Percentiles rank a stretch among this genome's conserved stretches.
phyloP scores from a whole-genome alignment of 2,329 filamentous ascomycete species.

The Zalaria obscura region DNA sequence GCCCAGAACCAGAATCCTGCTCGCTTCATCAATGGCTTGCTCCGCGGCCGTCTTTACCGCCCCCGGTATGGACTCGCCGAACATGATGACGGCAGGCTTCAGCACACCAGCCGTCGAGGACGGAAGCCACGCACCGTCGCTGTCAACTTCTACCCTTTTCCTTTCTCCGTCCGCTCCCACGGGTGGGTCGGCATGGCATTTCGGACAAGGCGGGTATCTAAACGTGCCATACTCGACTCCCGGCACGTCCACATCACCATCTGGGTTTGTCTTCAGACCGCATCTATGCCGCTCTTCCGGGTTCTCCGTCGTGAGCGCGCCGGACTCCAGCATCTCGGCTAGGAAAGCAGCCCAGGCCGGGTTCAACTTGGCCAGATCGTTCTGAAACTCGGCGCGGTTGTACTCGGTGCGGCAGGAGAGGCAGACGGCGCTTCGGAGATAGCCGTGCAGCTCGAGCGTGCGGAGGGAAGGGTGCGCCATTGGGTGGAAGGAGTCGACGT shows the following conservation, averaged over 20 bases:
- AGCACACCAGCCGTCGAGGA: conserved; percentile 54
- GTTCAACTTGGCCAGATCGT: conserved; percentile 62
- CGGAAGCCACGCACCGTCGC: conserved; percentile 63
- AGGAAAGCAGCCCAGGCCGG: conserved; percentile 75
- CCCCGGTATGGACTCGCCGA: conserved; percentile 70
- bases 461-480: conserved; percentile 58
- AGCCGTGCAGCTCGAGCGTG: conserved; percentile 83
- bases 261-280: conserved; percentile 76
- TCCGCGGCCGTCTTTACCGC: conserved; percentile 65
- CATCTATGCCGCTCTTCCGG: conserved; percentile 50
- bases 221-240: conserved; percentile 81
- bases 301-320: conserved; percentile 66
- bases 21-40: conserved; percentile 61
- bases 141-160: conserved; percentile 53
- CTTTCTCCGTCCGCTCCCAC: conserved; percentile 37
- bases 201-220: conserved; percentile 78
- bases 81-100: conserved; percentile 92
- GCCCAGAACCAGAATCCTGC: conserved; percentile 64
- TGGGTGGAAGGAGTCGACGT: conserved; percentile 89
- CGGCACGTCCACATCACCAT: conserved; percentile 86
- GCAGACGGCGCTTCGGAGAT: conserved; percentile 69
- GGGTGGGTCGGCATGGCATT: conserved; percentile 55
- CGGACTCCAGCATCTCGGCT: conserved; percentile 52
- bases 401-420: conserved; percentile 61
- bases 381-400: conserved; percentile 60